Evolutionary conservation across 2,329 filamentous ascomycete genomes (phyloP).

Genomic region (Helotiales sp.): DNA sequence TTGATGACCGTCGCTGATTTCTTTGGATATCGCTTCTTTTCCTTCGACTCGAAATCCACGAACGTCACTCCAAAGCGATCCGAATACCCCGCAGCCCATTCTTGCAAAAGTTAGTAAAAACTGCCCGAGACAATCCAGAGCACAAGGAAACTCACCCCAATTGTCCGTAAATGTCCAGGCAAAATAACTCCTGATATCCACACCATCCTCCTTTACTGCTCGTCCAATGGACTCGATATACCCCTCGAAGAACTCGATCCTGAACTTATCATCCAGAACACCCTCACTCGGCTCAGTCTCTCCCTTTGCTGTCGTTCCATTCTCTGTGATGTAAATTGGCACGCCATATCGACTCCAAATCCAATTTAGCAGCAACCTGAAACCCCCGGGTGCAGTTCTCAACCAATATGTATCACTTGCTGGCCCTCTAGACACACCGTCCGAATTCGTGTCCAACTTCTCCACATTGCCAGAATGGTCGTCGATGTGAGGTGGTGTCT

Average conservation of each 20-base stretch:
- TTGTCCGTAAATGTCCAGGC: conserved; percentile 82
- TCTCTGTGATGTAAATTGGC: conserved; percentile 88
- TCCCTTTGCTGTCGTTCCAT: conserved; percentile 80
- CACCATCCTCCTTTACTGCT: conserved; percentile 72
- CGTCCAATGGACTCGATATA: conserved; percentile 79
- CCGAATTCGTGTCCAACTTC: conserved; percentile 70
- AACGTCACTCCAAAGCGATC: conserved; percentile 83
- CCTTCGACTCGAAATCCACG: conserved; percentile 74
- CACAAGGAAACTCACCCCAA: conserved; percentile 22
- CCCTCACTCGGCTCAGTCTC: conserved; percentile 74
- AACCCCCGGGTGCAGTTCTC: conserved; percentile 73
- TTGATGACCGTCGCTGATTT: conserved; percentile 76
- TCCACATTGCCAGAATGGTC: conserved; percentile 80
- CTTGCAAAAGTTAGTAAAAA: conserved; percentile 15
- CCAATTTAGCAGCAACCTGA: conserved; percentile 78
- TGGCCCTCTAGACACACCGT: conserved; percentile 73
- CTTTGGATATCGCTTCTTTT: conserved; percentile 80
- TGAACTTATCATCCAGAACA: conserved; percentile 80
- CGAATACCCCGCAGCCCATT: conserved; percentile 75
- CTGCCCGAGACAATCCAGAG: neutral
- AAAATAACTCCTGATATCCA: conserved; percentile 80
- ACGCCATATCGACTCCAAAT: conserved; percentile 75
- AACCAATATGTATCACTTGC: conserved; percentile 85
- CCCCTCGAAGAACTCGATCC: conserved; percentile 75
- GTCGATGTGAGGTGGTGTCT: conserved; percentile 61